A percentile compares a stretch with the other conserved stretches of the same genome.
Evolutionary conservation across 345 rosid genomes (phyloP).

Genomic region (Ailanthus altissimus): DNA sequence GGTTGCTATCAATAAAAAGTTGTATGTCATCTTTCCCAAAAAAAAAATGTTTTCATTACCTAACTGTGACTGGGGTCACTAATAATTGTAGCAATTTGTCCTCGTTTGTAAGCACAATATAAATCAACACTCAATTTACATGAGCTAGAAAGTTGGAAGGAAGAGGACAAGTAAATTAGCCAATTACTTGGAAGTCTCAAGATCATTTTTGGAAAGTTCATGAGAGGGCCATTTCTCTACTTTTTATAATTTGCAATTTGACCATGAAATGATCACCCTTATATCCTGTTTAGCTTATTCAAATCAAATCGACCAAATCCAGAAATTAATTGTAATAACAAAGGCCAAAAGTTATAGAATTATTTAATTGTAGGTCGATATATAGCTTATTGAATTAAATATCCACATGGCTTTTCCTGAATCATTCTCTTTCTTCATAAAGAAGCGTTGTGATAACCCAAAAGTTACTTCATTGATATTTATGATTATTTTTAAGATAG

Average conservation of each 20-base stretch:
- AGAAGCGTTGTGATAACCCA: neutral
- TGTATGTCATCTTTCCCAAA: no score
- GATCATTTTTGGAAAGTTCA: neutral
- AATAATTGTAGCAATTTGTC: no score
- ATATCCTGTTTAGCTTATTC: neutral
- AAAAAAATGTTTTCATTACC: no score
- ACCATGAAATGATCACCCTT: neutral
- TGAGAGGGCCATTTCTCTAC: neutral
- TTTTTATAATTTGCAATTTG: neutral
- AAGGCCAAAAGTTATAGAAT: neutral
- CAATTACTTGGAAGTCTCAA: no score
- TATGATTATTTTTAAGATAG: constrained; percentile 6
- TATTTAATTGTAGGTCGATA: neutral
- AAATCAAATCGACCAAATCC: neutral
- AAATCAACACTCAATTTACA: no score
- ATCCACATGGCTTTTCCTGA: no score
- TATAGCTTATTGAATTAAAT: no score
- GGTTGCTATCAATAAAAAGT: neutral
- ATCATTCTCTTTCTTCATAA: neutral
- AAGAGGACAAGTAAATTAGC: no score
- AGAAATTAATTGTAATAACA: neutral
- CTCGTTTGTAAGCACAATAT: no score
- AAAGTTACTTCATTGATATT: neutral
- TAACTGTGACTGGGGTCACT: no score
- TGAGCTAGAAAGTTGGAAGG: no score